Evolutionary conservation across 495 filamentous ascomycete species (phyloP).

Genomic region (Xylaria grammica): DNA sequence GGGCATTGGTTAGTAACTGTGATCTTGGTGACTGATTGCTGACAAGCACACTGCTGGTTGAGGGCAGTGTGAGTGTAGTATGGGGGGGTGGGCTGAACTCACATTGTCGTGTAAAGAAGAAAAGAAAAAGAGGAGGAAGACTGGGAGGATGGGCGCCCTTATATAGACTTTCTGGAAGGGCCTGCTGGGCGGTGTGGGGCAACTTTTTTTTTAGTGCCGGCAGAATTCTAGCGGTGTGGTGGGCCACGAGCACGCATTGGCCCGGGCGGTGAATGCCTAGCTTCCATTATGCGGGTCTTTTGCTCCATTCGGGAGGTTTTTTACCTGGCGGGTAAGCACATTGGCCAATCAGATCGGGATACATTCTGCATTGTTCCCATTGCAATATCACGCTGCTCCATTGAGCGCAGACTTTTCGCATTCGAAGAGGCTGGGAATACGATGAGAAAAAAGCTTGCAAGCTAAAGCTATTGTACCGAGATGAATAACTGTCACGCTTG

Average conservation of each 20-base stretch:
- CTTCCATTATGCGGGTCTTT: neutral
- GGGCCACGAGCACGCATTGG: constrained; percentile 4
- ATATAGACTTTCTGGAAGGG: constrained; percentile 35
- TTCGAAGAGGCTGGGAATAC: constrained; percentile 3
- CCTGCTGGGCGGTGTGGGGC: constrained; percentile 21
- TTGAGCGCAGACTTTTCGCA: neutral
- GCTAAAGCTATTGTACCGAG: neutral
- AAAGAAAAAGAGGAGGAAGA: constrained; percentile 30
- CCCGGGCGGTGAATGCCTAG: constrained; percentile 28
- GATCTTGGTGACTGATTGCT: constrained; percentile 24
- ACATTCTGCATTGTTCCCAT: neutral
- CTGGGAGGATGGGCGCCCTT: constrained; percentile 18
- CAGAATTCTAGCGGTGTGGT: constrained; percentile 15
- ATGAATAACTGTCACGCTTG: neutral
- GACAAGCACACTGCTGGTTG: neutral
- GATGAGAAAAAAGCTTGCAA: neutral
- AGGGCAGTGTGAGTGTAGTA: constrained; percentile 32
- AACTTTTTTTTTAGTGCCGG: constrained; percentile 6
- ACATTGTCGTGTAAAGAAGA: constrained; percentile 64
- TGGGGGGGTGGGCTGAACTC: constrained; percentile 51
- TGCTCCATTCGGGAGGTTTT: constrained; percentile 5
- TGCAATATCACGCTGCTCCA: constrained; percentile 3
- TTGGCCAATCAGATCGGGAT: neutral
- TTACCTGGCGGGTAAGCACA: neutral
- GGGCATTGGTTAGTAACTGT: constrained; percentile 19